These are phyloP conservation scores for Exobasidium cylindrosporum DNA, from an alignment of 1,284 basidiomycete species.

Conservation along the genomic window DNA sequence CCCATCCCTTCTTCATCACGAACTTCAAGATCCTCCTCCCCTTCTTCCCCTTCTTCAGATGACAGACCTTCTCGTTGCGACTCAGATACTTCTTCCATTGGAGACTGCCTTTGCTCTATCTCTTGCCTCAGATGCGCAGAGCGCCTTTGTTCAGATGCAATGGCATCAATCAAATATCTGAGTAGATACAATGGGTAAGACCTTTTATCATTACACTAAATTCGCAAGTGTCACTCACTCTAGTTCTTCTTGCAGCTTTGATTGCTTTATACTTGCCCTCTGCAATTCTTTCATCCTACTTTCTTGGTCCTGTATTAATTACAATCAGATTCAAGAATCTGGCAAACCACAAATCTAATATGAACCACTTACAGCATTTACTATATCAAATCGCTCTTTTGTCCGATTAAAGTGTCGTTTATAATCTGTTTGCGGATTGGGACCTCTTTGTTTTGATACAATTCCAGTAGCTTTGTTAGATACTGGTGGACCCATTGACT, in stretches of 20 bases:
- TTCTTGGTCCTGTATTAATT: constrained; percentile 10
- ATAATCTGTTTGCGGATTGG: constrained; percentile 9
- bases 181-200: not conserved
- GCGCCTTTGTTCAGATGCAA: not conserved
- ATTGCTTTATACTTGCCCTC: constrained; percentile 5
- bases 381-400: constrained; percentile 9
- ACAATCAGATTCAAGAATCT: no score
- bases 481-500: not conserved
- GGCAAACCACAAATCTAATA: no score
- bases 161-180: constrained; percentile 11
- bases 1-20: not conserved
- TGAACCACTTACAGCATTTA: not conserved
- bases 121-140: not conserved
- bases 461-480: not conserved
- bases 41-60: no score
- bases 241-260: constrained; percentile 11
- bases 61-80: not conserved
- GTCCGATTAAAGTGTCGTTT: constrained; percentile 6
- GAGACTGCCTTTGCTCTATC: not conserved
- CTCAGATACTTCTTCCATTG: not conserved
- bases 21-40: not conserved
- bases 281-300: not conserved
- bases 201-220: no score
- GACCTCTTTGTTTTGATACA: not conserved
- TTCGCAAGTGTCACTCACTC: not conserved